phyloP scores from a whole-genome alignment of 176 grass and related monocot genomes.

The Elaeis guineensis region DNA sequence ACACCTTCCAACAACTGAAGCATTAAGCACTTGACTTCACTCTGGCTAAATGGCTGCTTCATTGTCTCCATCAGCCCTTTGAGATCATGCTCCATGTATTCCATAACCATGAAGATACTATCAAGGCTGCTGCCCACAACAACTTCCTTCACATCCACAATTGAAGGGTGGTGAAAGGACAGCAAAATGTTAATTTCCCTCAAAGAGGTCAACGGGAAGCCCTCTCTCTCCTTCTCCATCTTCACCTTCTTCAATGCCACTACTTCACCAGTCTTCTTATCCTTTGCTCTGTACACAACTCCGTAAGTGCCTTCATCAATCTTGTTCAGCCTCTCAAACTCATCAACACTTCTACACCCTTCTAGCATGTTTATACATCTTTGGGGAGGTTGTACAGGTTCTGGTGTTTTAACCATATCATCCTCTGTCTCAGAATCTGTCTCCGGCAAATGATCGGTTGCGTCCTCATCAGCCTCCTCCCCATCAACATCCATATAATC shows the following conservation, averaged over 20 bases:
- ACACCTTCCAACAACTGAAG: constrained; percentile 81
- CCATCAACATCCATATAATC: constrained; percentile 37
- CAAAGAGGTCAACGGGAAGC: constrained; percentile 79
- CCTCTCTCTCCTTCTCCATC: constrained; percentile 83
- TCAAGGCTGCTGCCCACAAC: constrained; percentile 58
- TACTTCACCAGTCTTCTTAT: constrained; percentile 78
- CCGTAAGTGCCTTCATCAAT: constrained; percentile 96
- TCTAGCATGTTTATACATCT: constrained; percentile 88
- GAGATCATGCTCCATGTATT: constrained; percentile 97
- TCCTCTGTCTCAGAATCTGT: constrained; percentile 21
- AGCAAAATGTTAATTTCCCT: constrained; percentile 95
- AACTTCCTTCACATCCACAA: constrained; percentile 95
- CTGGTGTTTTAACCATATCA: constrained; percentile 35
- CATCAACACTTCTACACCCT: constrained; percentile 84
- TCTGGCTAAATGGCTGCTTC: constrained; percentile 86
- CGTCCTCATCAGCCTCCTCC: constrained; percentile 17
- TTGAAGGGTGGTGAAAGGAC: constrained; percentile 75
- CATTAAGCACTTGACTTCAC: constrained; percentile 96
- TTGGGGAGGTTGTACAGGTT: constrained; percentile 14
- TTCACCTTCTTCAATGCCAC: constrained; percentile 97
- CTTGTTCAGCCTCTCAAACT: constrained; percentile 80
- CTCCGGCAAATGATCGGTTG: constrained; percentile 13
- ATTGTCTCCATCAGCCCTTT: constrained; percentile 90
- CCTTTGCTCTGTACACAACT: constrained; percentile 83
- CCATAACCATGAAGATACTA: constrained; percentile 98